Conservation (phyloP, 2,329 filamentous ascomycete genomes). For the Ophiostoma novo-ulmi region DNA sequence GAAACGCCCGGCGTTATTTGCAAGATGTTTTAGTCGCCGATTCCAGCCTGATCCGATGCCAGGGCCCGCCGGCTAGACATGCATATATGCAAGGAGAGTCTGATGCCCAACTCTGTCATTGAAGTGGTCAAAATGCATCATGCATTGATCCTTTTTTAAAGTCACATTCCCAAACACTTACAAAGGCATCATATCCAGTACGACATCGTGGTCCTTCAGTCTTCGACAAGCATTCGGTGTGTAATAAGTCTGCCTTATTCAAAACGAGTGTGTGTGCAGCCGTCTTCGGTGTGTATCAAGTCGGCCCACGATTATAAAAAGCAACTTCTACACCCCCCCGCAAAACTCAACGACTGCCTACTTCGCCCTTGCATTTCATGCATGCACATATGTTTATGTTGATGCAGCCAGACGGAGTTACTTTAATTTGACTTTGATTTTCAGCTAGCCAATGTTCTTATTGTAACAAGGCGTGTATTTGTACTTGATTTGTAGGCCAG, state of each 20-base stretch:
- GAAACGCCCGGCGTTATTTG: not conserved
- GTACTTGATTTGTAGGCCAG: too few species aligned
- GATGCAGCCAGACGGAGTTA: not conserved
- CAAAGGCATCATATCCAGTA: not conserved
- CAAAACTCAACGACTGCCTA: not conserved
- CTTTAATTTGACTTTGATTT: not conserved
- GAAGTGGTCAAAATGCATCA: too few species aligned
- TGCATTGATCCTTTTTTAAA: too few species aligned
- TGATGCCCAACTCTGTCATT: not conserved
- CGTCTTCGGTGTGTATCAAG: not conserved
- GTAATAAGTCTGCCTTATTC: not conserved
- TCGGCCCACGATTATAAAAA: not conserved
- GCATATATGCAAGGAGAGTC: not conserved
- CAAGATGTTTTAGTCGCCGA: not conserved
- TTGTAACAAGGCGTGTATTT: too few species aligned
- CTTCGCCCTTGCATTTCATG: not conserved
- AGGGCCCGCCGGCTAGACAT: not conserved
- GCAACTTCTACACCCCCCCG: too few species aligned
- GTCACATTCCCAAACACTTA: too few species aligned
- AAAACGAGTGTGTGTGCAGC: not conserved
- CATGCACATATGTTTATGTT: not conserved
- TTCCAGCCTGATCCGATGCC: not conserved
- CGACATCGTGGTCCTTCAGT: not conserved
- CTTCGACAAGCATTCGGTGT: not conserved
- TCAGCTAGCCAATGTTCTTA: not conserved